phyloP scores from a whole-genome alignment of 257 asterid genomes.

The Thymus quinquecostatus region DNA sequence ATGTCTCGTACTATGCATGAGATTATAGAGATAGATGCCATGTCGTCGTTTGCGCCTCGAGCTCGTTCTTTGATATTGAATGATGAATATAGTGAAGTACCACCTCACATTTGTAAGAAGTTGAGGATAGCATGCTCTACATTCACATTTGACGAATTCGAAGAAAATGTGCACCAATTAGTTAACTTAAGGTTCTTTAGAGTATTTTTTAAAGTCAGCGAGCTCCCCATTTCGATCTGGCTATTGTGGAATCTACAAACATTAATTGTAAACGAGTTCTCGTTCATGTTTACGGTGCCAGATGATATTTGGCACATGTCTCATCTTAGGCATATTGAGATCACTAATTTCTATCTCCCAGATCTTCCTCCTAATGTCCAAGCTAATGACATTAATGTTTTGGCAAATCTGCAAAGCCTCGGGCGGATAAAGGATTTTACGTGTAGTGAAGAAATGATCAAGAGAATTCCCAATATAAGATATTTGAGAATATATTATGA shows the following conservation, averaged over 20 bases:
- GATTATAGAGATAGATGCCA: too few species aligned
- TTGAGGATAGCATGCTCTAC: too few species aligned
- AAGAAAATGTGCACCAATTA: background rate
- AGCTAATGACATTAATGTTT: background rate
- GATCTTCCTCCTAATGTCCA: background rate
- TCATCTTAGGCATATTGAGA: background rate
- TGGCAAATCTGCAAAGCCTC: background rate
- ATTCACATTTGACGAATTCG: too few species aligned
- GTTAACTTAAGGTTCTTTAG: background rate
- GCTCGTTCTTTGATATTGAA: too few species aligned
- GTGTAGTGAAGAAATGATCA: slow-evolving; percentile 2
- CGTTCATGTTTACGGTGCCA: background rate
- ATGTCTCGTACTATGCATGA: too few species aligned
- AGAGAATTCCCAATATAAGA: background rate
- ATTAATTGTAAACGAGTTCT: background rate
- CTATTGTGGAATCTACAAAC: background rate
- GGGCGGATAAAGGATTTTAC: background rate
- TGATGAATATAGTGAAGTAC: too few species aligned
- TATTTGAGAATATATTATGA: background rate
- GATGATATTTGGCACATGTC: background rate
- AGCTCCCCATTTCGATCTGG: background rate
- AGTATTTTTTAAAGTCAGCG: background rate
- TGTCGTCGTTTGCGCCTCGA: too few species aligned
- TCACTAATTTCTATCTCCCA: background rate
- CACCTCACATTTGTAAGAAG: too few species aligned